Conservation (phyloP, 441 rosid genomes). For the Pelargonium citronellum region DNA sequence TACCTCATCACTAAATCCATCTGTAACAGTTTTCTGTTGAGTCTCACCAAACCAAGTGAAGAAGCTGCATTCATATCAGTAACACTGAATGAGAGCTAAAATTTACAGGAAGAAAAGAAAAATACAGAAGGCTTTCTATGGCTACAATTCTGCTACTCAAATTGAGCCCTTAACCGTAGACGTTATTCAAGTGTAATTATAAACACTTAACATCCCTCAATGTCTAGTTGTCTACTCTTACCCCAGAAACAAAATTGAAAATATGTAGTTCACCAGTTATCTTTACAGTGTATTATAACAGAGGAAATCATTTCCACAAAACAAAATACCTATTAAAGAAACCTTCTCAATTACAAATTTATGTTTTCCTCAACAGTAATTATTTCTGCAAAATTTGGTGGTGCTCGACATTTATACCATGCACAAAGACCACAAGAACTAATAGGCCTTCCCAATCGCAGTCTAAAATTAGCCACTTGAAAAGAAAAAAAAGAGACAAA, state of each 20-base stretch:
- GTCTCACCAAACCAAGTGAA: slow-evolving; percentile 27
- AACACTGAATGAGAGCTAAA: neutral
- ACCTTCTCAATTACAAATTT: too few species aligned
- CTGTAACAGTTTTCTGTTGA: slow-evolving; percentile 20
- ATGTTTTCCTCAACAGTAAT: too few species aligned
- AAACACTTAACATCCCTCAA: too few species aligned
- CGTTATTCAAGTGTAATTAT: too few species aligned
- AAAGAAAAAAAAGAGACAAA: neutral
- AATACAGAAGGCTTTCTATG: neutral
- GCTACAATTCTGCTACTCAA: neutral
- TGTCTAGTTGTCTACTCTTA: too few species aligned
- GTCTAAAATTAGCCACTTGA: neutral
- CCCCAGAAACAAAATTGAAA: too few species aligned
- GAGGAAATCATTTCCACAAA: too few species aligned
- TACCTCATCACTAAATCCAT: slow-evolving; percentile 27
- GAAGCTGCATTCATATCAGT: slow-evolving; percentile 21
- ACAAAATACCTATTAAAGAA: too few species aligned
- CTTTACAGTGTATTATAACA: too few species aligned
- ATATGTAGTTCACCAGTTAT: too few species aligned
- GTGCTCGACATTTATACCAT: neutral
- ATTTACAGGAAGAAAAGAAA: neutral
- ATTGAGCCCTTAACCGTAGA: too few species aligned
- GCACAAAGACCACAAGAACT: neutral
- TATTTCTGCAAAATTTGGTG: neutral
- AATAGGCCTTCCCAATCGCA: neutral